Evolutionary conservation across 805 yeast species (phyloP).

Genomic region (Metschnikowia orientalis): DNA sequence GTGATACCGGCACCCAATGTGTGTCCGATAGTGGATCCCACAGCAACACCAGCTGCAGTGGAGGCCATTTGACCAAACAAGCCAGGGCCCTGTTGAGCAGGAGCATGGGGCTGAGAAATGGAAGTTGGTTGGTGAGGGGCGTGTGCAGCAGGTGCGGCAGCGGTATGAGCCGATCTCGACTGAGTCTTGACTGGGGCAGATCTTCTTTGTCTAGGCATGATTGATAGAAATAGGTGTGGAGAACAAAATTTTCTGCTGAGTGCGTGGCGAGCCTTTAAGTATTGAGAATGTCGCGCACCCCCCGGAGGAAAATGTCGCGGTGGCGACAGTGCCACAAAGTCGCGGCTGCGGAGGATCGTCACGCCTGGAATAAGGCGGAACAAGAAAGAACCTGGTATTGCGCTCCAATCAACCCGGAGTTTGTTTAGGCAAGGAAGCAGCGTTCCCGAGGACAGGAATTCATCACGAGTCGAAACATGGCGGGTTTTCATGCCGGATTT

Average conservation of each 20-base stretch:
- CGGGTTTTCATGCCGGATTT: too few relatives aligned
- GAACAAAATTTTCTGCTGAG: too few relatives aligned
- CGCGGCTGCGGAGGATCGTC: too few relatives aligned
- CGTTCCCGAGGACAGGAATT: too few relatives aligned
- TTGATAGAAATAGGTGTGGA: too few relatives aligned
- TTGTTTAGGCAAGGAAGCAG: too few relatives aligned
- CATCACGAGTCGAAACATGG: too few relatives aligned
- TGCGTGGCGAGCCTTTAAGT: too few relatives aligned
- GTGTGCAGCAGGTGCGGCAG: constrained; percentile 50
- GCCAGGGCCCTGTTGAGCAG: constrained; percentile 63
- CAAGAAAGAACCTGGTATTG: too few relatives aligned
- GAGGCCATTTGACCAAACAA: constrained; percentile 95
- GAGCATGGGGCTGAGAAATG: constrained; percentile 44
- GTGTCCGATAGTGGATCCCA: constrained; percentile 96
- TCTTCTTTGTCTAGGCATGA: constrained; percentile 52
- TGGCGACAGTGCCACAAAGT: constrained; percentile 4
- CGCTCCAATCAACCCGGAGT: too few relatives aligned
- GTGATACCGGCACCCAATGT: constrained; percentile 93
- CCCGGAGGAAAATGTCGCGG: constrained; percentile 6
- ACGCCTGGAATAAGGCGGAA: too few relatives aligned
- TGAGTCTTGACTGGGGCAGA: constrained; percentile 48
- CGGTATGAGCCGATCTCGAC: constrained; percentile 70
- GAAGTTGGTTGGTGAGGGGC: constrained; percentile 27
- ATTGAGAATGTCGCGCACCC: constrained; percentile 6
- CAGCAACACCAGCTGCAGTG: constrained; percentile 99